These are phyloP conservation scores for Colletotrichum tanaceti DNA, from an alignment of 2,329 filamentous ascomycete genomes.

Conservation along the genomic window DNA sequence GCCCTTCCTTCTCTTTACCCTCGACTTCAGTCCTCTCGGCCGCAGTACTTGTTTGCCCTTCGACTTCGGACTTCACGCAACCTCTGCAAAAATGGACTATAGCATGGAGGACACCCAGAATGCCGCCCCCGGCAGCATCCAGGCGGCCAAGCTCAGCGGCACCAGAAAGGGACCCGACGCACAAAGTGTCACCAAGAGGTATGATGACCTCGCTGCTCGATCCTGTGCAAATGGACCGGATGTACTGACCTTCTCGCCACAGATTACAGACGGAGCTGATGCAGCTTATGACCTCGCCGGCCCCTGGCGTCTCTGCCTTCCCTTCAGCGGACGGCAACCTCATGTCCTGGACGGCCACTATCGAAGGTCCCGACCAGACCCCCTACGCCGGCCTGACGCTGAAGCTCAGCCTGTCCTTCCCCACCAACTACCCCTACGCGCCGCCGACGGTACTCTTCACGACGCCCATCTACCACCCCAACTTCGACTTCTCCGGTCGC, in stretches of 20 bases:
- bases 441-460: constrained; percentile 95
- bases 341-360: constrained; percentile 92
- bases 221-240: constrained; percentile 9
- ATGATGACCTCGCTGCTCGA: constrained; percentile 42
- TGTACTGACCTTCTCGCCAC: constrained; percentile 32
- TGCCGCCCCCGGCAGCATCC: constrained; percentile 70
- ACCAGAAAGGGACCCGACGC: constrained; percentile 71
- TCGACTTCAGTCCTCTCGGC: neutral
- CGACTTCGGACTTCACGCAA: neutral
- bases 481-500: constrained; percentile 95
- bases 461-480: constrained; percentile 98
- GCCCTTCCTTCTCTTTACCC: constrained; percentile 9
- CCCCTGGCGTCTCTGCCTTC: constrained; percentile 94
- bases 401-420: constrained; percentile 93
- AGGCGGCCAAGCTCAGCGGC: constrained; percentile 70
- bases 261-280: constrained; percentile 98
- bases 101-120: constrained; percentile 71
- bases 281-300: constrained; percentile 96
- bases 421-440: constrained; percentile 91
- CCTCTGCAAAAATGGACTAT: constrained; percentile 53
- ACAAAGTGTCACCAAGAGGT: constrained; percentile 84
- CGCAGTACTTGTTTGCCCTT: constrained; percentile 1
- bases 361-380: constrained; percentile 89
- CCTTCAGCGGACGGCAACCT: constrained; percentile 91
- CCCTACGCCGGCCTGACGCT: constrained; percentile 89